These are phyloP conservation scores for Triangularia verruculosa DNA, from an alignment of 2,329 filamentous ascomycete genomes.

Conservation along the genomic window DNA sequence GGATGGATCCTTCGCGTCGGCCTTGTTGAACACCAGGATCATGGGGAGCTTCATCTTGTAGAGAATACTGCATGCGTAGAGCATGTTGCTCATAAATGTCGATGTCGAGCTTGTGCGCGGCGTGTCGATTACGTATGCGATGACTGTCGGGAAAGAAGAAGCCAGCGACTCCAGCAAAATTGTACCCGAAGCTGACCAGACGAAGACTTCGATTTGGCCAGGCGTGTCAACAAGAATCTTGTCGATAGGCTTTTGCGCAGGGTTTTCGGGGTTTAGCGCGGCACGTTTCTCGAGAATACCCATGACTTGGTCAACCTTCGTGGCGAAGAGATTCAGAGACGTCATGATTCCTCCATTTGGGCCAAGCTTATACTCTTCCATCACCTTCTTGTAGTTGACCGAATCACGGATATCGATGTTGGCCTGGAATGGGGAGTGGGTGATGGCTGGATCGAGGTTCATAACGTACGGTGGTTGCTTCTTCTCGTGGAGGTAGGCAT, in stretches of 20 bases:
- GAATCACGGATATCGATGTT: slow-evolving; percentile 99
- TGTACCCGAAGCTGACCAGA: slow-evolving; percentile 93
- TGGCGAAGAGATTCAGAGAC: slow-evolving; percentile 92
- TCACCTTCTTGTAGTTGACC: slow-evolving; percentile 99
- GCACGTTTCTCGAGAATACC: slow-evolving; percentile 85
- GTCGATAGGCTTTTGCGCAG: slow-evolving; percentile 63
- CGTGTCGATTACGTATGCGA: slow-evolving; percentile 97
- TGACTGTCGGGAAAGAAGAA: slow-evolving; percentile 91
- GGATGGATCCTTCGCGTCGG: slow-evolving; percentile 83
- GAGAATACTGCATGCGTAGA: slow-evolving; percentile 96
- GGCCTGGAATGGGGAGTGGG: slow-evolving; percentile 88
- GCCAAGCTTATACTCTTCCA: slow-evolving; percentile 98
- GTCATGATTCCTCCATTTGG: slow-evolving; percentile 97
- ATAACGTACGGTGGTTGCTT: slow-evolving; percentile 86
- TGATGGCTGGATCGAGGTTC: slow-evolving; percentile 93
- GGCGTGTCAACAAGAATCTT: slow-evolving; percentile 94
- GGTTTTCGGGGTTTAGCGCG: slow-evolving; percentile 57
- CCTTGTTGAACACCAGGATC: slow-evolving; percentile 99
- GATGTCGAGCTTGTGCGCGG: slow-evolving; percentile 88
- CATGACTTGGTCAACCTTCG: slow-evolving; percentile 96
- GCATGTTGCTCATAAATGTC: slow-evolving; percentile 99
- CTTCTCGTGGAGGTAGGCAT: slow-evolving; percentile 82
- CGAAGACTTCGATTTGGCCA: slow-evolving; percentile 97
- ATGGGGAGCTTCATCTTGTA: slow-evolving; percentile 99
- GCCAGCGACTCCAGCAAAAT: slow-evolving; percentile 92